Percentiles rank a stretch among this genome's conserved stretches.
Evolutionary conservation across 805 yeast species (phyloP).

Genomic region (Starmerella cellae): DNA sequence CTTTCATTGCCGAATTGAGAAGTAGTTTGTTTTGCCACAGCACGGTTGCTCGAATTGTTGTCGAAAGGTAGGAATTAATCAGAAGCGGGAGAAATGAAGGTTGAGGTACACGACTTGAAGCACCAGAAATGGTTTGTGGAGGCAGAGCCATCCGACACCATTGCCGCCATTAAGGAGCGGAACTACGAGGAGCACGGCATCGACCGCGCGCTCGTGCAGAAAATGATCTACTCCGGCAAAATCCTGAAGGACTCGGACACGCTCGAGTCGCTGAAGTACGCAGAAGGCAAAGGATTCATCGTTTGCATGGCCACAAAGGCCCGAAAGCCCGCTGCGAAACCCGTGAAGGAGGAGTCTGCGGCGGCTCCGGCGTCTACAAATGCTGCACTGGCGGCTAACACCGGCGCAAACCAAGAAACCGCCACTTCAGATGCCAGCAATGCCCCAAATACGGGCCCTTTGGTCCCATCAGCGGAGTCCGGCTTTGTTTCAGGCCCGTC

Average conservation of each 20-base stretch:
- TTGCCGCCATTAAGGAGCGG: constrained; percentile 56
- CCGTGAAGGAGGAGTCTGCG: constrained; percentile 15
- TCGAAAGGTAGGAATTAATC: too few relatives aligned
- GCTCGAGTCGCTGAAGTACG: constrained; percentile 57
- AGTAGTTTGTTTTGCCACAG: too few relatives aligned
- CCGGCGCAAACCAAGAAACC: too few relatives aligned
- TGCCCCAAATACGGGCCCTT: constrained; percentile 20
- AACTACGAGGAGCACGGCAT: constrained; percentile 49
- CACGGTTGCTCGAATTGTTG: too few relatives aligned
- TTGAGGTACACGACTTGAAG: constrained; percentile 81
- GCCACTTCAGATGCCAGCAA: constrained; percentile 13
- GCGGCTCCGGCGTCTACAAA: constrained; percentile 20
- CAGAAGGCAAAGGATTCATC: constrained; percentile 70
- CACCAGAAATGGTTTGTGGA: constrained; percentile 77
- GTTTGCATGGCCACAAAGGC: constrained; percentile 75
- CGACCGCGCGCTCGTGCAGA: constrained; percentile 61
- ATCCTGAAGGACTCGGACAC: constrained; percentile 75
- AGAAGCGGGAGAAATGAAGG: constrained; percentile 64
- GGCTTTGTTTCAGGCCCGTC: constrained; percentile 25
- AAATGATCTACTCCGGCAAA: constrained; percentile 85
- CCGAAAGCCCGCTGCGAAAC: constrained; percentile 15
- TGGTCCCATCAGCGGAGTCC: neutral
- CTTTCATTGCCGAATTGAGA: too few relatives aligned
- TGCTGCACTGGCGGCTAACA: constrained; percentile 15
- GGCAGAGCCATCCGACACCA: constrained; percentile 54